Percentiles rank a stretch among this genome's conserved stretches.
Conservation (phyloP, 768 basidiomycete species). For the Pisolithus microcarpus region DNA sequence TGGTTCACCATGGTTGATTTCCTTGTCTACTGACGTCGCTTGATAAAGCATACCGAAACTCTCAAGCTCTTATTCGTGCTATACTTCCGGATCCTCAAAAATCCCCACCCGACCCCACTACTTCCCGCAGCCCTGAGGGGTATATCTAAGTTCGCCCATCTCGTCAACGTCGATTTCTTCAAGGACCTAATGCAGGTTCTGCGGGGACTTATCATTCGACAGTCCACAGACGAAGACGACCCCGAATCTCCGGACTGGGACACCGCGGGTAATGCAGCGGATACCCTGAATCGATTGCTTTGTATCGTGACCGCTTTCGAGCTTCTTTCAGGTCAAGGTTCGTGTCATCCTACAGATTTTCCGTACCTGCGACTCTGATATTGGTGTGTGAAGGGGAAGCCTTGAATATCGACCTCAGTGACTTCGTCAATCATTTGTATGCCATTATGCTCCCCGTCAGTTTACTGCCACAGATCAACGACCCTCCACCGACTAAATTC, state of each 20-base stretch:
- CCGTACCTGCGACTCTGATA: conserved; percentile 3
- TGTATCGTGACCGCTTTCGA: conserved; percentile 92
- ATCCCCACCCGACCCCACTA: conserved; percentile 38
- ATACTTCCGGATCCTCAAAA: conserved; percentile 94
- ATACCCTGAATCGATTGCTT: conserved; percentile 56
- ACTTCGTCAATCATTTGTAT: conserved; percentile 84
- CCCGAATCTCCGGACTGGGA: conserved; percentile 28
- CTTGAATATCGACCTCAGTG: conserved; percentile 82
- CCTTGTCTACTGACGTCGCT: conserved; percentile 13
- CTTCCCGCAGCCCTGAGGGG: conserved; percentile 79
- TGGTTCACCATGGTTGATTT: conserved; percentile 13
- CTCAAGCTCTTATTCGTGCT: conserved; percentile 94
- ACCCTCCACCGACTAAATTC: conserved; percentile 18
- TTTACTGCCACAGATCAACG: conserved; percentile 51
- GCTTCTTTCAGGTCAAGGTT: conserved; percentile 89
- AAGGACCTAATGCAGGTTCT: conserved; percentile 63
- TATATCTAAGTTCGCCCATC: conserved; percentile 87
- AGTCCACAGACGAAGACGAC: conserved; percentile 33
- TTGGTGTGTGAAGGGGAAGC: conserved; percentile 67
- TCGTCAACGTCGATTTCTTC: conserved; percentile 98
- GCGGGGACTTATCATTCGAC: conserved; percentile 62
- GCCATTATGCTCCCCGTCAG: conserved; percentile 56
- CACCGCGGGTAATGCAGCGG: conserved; percentile 28
- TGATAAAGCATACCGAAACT: conserved; percentile 87
- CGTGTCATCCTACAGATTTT: conserved; percentile 12